Evolutionary conservation across 768 basidiomycete species (phyloP).

Genomic region (Kockovaella imperatae): DNA sequence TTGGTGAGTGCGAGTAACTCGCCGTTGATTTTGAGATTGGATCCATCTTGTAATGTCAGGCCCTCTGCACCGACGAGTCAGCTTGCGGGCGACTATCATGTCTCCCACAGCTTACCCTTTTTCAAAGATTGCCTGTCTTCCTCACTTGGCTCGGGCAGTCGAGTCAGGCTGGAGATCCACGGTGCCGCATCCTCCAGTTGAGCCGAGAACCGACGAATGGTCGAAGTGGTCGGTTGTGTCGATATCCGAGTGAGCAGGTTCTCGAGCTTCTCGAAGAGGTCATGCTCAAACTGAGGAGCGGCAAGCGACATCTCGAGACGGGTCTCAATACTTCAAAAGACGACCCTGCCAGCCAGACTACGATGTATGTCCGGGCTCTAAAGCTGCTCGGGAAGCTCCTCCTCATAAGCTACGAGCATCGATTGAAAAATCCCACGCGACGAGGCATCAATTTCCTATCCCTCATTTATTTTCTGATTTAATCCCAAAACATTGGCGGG

Average conservation of each 20-base stretch:
- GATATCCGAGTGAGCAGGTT: constrained; percentile 23
- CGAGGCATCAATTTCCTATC: too few relatives aligned
- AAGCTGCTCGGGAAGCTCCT: too few relatives aligned
- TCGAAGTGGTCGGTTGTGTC: constrained; percentile 22
- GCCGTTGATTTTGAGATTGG: constrained; percentile 17
- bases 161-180: constrained; percentile 24
- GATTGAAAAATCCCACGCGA: too few relatives aligned
- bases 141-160: constrained; percentile 23
- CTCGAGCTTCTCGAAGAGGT: constrained; percentile 33
- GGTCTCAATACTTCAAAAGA: background rate
- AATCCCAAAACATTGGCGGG: background rate
- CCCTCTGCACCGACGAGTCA: constrained; percentile 16
- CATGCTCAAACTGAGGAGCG: constrained; percentile 29
- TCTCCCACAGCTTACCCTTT: constrained; percentile 17
- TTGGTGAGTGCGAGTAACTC: constrained; percentile 22
- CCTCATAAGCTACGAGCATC: too few relatives aligned
- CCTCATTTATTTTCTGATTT: background rate
- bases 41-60: constrained; percentile 16
- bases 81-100: background rate
- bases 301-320: too few relatives aligned
- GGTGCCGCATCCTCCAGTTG: constrained; percentile 32
- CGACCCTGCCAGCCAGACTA: too few relatives aligned
- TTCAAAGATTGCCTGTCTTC: constrained; percentile 27
- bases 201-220: constrained; percentile 16
- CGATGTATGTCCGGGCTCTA: too few relatives aligned